Evolutionary conservation across 2,329 filamentous ascomycete genomes (phyloP), one percentile per base, ranked within the genome.

Genomic region (Colletotrichum sp.): DNA sequence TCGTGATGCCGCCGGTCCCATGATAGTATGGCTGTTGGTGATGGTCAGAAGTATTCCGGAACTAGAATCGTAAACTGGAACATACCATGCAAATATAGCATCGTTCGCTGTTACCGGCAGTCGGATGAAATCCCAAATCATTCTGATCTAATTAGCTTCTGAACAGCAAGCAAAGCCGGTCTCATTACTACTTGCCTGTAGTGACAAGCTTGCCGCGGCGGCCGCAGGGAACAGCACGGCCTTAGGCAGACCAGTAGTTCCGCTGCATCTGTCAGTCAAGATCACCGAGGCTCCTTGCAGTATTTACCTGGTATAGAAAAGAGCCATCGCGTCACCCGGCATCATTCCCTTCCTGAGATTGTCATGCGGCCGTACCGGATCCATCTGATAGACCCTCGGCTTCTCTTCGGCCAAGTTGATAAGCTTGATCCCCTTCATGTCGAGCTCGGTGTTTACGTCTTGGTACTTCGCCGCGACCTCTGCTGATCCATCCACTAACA

Each of bases 161-260:
- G 2, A 12, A 6, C 3, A 52, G 4, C 10, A n/a, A 13, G 30
- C 7, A 16, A 21, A 3, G 10, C 15, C 6, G 4, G 12, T 24
- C 4, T 3, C 1, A 3, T 3, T 12, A 8, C 2, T 26, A 9
- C 32, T 49, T 21, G 36, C 73, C 32, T 30, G 65, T 3, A 69
- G 34, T 36, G 70, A 78, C 66, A 76, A 44, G 57, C 72, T 72
- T 71, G 83, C 87, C 0, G 81, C 83, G 21, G 85, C 87, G 4
- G 86, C 83, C 10, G 89, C 88, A 21, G 90, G 90, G 78, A 94
- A 92, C 0, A 89, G 83, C 79, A 92, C 93, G 2, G 92, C 94
- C 82, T 96, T 96, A 13, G 94, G 94, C 78, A 95, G 83, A 4
- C 94, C 94, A 0, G 94, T 96, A 1, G 94, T 96, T 44, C 94